Conservation (phyloP, 768 basidiomycete species). For the Mycena epipterygia region DNA sequence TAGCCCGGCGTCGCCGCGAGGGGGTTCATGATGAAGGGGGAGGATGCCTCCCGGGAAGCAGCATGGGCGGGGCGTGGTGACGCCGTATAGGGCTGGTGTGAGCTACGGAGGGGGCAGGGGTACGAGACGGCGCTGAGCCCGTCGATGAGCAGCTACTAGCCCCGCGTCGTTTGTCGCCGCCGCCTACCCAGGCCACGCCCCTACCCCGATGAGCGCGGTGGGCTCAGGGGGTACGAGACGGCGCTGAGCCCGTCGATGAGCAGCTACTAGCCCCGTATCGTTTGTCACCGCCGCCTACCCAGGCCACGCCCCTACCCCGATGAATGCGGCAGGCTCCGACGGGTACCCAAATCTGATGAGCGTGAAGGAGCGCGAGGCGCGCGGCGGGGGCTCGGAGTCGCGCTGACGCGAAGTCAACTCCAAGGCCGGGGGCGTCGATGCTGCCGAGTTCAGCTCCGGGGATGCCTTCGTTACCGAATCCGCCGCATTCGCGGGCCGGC, state of each 20-base stretch:
- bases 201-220: background rate
- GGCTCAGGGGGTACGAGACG: constrained; percentile 4
- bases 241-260: constrained; percentile 21
- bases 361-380: constrained; percentile 35
- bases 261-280: constrained; percentile 20
- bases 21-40: constrained; percentile 27
- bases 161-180: constrained; percentile 10
- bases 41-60: constrained; percentile 47
- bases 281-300: constrained; percentile 7
- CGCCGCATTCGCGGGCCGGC: constrained; percentile 32
- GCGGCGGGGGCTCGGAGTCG: constrained; percentile 24
- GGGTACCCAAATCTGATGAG: constrained; percentile 33
- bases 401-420: constrained; percentile 21
- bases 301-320: background rate
- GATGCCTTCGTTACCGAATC: constrained; percentile 18
- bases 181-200: background rate
- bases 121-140: constrained; percentile 22
- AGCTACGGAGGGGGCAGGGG: background rate
- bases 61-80: constrained; percentile 50
- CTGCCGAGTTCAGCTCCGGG: constrained; percentile 11
- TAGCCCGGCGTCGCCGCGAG: constrained; percentile 15
- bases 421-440: background rate
- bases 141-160: constrained; percentile 25
- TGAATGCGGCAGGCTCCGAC: background rate
- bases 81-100: constrained; percentile 45